These are phyloP conservation scores for Cladosporium sp. DNA, from an alignment of 2,329 filamentous ascomycete genomes.

Conservation along the genomic window DNA sequence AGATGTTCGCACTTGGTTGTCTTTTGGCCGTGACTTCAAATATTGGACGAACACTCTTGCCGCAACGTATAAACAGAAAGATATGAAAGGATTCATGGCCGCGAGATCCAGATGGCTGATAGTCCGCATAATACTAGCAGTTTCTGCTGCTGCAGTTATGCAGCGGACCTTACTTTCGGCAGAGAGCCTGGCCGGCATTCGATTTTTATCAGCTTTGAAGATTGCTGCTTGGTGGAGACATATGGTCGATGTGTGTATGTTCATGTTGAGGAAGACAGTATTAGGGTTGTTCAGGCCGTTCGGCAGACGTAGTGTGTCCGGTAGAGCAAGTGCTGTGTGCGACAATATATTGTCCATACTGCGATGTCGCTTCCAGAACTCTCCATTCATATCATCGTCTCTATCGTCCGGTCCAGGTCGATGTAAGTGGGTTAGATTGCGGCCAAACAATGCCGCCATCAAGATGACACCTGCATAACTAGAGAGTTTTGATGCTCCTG, in stretches of 20 bases:
- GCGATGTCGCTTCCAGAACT: slow-evolving; percentile 93
- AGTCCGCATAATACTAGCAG: slow-evolving; percentile 92
- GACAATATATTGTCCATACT: slow-evolving; percentile 86
- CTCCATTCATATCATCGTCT: slow-evolving; percentile 84
- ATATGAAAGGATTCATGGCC: slow-evolving; percentile 87
- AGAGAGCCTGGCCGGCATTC: slow-evolving; percentile 71
- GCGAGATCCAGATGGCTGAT: slow-evolving; percentile 87
- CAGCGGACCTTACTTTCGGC: slow-evolving; percentile 91
- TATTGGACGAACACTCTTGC: slow-evolving; percentile 95
- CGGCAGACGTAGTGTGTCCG: slow-evolving; percentile 76
- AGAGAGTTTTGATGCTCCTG: slow-evolving; percentile 73
- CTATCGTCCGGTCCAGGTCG: slow-evolving; percentile 78
- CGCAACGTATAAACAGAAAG: slow-evolving; percentile 94
- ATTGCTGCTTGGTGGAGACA: slow-evolving; percentile 98
- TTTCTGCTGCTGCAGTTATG: slow-evolving; percentile 89
- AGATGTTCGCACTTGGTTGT: slow-evolving; percentile 74
- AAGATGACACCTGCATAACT: slow-evolving; percentile 78
- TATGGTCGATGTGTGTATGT: slow-evolving; percentile 92
- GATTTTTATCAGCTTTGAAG: slow-evolving; percentile 91
- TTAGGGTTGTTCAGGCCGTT: slow-evolving; percentile 75
- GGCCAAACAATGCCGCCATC: slow-evolving; percentile 86
- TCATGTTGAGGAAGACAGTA: slow-evolving; percentile 93
- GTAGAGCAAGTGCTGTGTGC: slow-evolving; percentile 82
- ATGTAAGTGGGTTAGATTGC: slow-evolving; percentile 88
- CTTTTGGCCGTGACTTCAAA: slow-evolving; percentile 87